Evolutionary conservation across 169 alveolate species (phyloP).

Genomic region (Eimeria brunetti): DNA sequence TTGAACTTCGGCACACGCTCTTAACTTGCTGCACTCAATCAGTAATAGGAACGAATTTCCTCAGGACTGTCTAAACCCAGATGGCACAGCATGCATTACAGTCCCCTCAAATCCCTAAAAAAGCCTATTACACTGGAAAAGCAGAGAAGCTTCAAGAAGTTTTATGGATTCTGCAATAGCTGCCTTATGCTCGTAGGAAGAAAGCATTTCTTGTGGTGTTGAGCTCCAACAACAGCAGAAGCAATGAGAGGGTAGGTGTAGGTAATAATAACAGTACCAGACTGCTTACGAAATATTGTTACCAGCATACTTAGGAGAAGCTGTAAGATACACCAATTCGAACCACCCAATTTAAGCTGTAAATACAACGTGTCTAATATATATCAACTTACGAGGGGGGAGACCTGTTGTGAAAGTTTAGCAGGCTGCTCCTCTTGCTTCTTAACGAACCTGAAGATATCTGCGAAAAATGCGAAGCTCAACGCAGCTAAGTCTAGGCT

Average conservation of each 20-base stretch:
- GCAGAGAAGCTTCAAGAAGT: neutral
- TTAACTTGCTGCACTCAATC: neutral
- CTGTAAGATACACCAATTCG: neutral
- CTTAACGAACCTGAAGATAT: conserved; percentile 45
- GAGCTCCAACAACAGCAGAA: neutral
- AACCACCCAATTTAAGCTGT: neutral
- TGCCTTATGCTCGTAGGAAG: neutral
- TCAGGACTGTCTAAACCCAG: neutral
- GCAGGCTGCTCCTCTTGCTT: conserved; percentile 28
- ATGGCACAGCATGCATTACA: neutral
- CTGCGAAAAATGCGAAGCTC: neutral
- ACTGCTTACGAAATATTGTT: neutral
- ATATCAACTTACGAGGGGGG: conserved; percentile 17
- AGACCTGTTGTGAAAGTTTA: neutral
- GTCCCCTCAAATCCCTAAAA: neutral
- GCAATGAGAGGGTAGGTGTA: neutral
- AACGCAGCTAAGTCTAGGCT: neutral
- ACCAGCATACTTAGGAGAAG: neutral
- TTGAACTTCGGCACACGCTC: neutral
- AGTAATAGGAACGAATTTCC: neutral
- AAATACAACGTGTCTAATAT: neutral
- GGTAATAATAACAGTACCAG: neutral
- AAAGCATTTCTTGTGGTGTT: neutral
- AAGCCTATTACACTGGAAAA: neutral
- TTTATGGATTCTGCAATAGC: neutral